Evolutionary conservation across 257 asterid genomes (phyloP).

Genomic region (Asclepias syriaca): DNA sequence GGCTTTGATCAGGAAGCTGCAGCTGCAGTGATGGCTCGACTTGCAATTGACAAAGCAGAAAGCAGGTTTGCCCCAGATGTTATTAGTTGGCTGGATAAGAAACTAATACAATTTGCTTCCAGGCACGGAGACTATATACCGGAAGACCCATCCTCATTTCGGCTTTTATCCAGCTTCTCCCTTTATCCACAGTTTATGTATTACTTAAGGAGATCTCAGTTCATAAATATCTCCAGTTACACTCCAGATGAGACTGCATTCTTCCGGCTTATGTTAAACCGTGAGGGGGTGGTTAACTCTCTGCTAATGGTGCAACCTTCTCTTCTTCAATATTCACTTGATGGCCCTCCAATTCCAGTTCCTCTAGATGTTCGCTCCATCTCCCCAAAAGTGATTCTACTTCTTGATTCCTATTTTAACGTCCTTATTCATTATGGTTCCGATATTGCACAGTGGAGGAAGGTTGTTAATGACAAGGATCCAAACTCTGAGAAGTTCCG

Average conservation of each 20-base stretch:
- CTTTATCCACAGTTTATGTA: conserved; percentile 90
- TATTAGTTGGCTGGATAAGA: conserved; percentile 75
- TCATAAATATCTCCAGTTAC: conserved; percentile 76
- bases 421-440: conserved; percentile 91
- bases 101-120: conserved; percentile 60
- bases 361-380: conserved; percentile 75
- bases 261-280: conserved; percentile 70
- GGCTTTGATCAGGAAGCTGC: conserved; percentile 98
- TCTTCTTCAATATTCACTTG: conserved; percentile 80
- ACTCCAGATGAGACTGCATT: conserved; percentile 90
- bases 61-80: conserved; percentile 46
- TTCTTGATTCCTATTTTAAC: conserved; percentile 77
- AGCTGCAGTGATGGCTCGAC: conserved; percentile 84
- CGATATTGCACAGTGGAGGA: conserved; percentile 83
- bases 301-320: conserved; percentile 96
- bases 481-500: conserved; percentile 67
- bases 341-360: conserved; percentile 89
- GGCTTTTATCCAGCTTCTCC: conserved; percentile 70
- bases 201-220: conserved; percentile 82
- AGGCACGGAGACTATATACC: conserved; percentile 81
- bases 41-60: conserved; percentile 56
- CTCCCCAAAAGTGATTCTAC: conserved; percentile 74
- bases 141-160: conserved; percentile 87
- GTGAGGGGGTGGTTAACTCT: conserved; percentile 81
- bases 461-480: conserved; percentile 70